These are phyloP conservation scores for Lyophyllum semitale DNA, from an alignment of 768 basidiomycete species.

Conservation along the genomic window DNA sequence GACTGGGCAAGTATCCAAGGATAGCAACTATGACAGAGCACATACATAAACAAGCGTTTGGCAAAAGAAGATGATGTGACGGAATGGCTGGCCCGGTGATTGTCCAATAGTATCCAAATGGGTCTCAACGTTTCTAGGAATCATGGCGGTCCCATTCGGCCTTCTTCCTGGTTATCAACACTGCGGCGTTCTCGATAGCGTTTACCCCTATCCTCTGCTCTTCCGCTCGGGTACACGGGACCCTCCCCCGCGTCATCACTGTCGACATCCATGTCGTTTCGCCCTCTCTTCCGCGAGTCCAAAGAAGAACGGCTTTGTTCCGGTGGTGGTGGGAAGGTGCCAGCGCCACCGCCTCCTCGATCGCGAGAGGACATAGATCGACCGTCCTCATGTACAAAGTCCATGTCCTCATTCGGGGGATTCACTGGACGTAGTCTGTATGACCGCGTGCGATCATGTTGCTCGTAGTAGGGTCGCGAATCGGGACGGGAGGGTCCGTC, in stretches of 20 bases:
- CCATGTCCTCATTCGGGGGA: slow-evolving; percentile 48
- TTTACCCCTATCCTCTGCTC: slow-evolving; percentile 59
- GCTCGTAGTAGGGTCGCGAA: slow-evolving; percentile 52
- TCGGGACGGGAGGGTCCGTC: slow-evolving; percentile 56
- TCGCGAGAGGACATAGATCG: slow-evolving; percentile 40
- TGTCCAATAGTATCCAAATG: slow-evolving; percentile 16
- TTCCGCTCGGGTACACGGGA: slow-evolving; percentile 35
- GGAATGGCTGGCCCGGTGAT: slow-evolving; percentile 12
- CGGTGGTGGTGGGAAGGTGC: slow-evolving; percentile 32
- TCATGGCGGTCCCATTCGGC: slow-evolving; percentile 32
- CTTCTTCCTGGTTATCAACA: slow-evolving; percentile 41
- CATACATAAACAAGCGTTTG: slow-evolving; percentile 21
- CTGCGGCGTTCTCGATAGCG: slow-evolving; percentile 53
- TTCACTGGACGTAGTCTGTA: slow-evolving; percentile 56
- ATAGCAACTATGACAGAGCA: slow-evolving; percentile 21
- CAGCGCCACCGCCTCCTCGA: slow-evolving; percentile 35
- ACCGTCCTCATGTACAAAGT: slow-evolving; percentile 57
- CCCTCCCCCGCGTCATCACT: slow-evolving; percentile 47
- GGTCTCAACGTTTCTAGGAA: slow-evolving; percentile 12
- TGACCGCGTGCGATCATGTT: slow-evolving; percentile 45
- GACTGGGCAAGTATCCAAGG: slow-evolving; percentile 18
- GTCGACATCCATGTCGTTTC: slow-evolving; percentile 67
- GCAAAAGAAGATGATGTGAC: slow-evolving; percentile 14
- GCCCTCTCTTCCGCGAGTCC: slow-evolving; percentile 57
- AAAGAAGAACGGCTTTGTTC: slow-evolving; percentile 42